phyloP scores from a whole-genome alignment of 2,329 filamentous ascomycete genomes.

The Macrophomina pseudophaseolina region DNA sequence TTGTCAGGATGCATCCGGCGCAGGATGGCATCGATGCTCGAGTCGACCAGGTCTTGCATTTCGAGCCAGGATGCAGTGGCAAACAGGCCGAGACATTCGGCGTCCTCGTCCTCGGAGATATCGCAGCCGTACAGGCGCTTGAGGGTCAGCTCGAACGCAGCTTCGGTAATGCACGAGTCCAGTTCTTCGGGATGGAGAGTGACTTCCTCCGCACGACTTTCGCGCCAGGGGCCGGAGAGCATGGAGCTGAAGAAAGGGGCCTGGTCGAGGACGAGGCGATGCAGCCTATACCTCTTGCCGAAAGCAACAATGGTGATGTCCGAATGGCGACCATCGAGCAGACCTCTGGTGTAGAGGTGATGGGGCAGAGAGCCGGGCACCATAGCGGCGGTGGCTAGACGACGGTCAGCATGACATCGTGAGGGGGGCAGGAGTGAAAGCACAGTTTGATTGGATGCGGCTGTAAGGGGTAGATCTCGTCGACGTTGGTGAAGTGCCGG shows the following conservation, averaged over 20 bases:
- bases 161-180: slow-evolving; percentile 58
- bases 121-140: slow-evolving; percentile 60
- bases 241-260: slow-evolving; percentile 62
- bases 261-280: slow-evolving; percentile 60
- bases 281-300: slow-evolving; percentile 57
- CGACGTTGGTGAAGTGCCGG: slow-evolving; percentile 44
- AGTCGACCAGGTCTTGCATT: slow-evolving; percentile 61
- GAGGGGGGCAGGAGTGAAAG: neutral
- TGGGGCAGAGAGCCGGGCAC: slow-evolving; percentile 53
- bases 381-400: slow-evolving; percentile 26
- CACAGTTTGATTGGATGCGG: slow-evolving; percentile 42
- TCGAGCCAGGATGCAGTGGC: slow-evolving; percentile 64
- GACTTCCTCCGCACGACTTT: slow-evolving; percentile 59
- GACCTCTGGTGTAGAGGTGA: slow-evolving; percentile 59
- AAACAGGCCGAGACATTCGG: slow-evolving; percentile 60
- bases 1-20: slow-evolving; percentile 59
- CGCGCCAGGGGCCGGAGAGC: slow-evolving; percentile 61
- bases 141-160: slow-evolving; percentile 60
- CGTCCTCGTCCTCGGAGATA: slow-evolving; percentile 54
- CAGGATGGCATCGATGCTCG: slow-evolving; percentile 59
- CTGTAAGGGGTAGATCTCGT: slow-evolving; percentile 51
- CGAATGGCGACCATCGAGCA: slow-evolving; percentile 58
- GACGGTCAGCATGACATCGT: neutral
- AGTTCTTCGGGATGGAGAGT: slow-evolving; percentile 59
- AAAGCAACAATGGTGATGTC: slow-evolving; percentile 62